Conservation (phyloP, 179 eudicot species). For the Beta lomatogona region DNA sequence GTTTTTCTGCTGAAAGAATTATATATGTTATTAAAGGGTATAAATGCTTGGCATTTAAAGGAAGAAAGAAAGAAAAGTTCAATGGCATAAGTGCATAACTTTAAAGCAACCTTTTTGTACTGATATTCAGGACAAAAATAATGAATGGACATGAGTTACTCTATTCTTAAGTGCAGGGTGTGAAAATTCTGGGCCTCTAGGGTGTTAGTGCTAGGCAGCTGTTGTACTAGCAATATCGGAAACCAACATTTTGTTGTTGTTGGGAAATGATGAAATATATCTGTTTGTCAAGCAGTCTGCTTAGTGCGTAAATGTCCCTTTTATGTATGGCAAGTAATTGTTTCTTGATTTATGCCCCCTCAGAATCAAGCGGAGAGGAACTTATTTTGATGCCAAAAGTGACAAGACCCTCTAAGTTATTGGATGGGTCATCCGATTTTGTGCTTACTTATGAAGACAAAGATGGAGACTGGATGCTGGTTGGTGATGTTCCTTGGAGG, state of each 20-base stretch:
- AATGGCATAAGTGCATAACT: not conserved
- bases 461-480: slow-evolving; percentile 97
- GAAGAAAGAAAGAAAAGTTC: not conserved
- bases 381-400: slow-evolving; percentile 45
- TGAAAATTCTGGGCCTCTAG: not conserved
- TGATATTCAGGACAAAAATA: not conserved
- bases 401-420: slow-evolving; percentile 48
- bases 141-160: not conserved
- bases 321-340: slow-evolving; percentile 12
- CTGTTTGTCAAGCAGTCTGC: not conserved
- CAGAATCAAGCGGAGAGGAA: slow-evolving; percentile 54
- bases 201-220: not conserved
- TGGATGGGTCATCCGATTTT: slow-evolving; percentile 73
- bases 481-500: slow-evolving; percentile 96
- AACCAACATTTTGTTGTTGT: not conserved
- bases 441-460: slow-evolving; percentile 94
- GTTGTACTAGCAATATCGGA: not conserved
- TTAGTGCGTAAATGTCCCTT: slow-evolving; percentile 8
- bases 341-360: not conserved
- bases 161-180: not conserved
- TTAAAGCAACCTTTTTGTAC: slow-evolving; percentile 1
- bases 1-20: not conserved
- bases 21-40: not conserved
- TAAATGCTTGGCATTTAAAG: not conserved
- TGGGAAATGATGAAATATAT: not conserved